Conservation (phyloP, 2,329 filamentous ascomycete species). For the Calonectria honghensis region DNA sequence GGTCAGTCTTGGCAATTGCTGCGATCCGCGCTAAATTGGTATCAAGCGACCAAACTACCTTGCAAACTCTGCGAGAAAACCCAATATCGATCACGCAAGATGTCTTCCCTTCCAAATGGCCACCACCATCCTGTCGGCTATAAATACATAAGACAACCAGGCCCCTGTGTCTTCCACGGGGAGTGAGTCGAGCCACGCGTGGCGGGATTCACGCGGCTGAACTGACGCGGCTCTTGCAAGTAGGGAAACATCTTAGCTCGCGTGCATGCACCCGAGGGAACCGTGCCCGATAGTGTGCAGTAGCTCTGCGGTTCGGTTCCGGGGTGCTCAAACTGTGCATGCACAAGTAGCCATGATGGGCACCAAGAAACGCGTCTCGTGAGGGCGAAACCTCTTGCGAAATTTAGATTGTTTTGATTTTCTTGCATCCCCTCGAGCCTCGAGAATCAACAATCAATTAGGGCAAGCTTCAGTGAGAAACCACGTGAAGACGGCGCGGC, state of each 20-base stretch:
- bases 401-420: conserved; percentile 9
- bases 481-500: conserved; percentile 21
- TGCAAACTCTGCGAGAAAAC: background rate
- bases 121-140: background rate
- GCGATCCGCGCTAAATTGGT: background rate
- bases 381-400: background rate
- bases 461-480: conserved; percentile 2
- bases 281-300: background rate
- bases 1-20: background rate
- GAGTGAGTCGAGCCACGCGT: background rate
- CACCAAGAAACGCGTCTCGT: background rate
- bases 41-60: background rate
- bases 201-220: background rate
- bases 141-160: conserved; percentile 3
- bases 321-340: background rate
- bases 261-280: background rate
- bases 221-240: background rate
- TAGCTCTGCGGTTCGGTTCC: background rate
- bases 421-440: background rate
- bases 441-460: conserved; percentile 2
- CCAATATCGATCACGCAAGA: background rate
- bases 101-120: background rate
- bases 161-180: background rate
- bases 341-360: conserved; percentile 4
- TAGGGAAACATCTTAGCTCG: background rate